phyloP scores from a whole-genome alignment of 139 green algal genomes.

The Nannochloris sp. region DNA sequence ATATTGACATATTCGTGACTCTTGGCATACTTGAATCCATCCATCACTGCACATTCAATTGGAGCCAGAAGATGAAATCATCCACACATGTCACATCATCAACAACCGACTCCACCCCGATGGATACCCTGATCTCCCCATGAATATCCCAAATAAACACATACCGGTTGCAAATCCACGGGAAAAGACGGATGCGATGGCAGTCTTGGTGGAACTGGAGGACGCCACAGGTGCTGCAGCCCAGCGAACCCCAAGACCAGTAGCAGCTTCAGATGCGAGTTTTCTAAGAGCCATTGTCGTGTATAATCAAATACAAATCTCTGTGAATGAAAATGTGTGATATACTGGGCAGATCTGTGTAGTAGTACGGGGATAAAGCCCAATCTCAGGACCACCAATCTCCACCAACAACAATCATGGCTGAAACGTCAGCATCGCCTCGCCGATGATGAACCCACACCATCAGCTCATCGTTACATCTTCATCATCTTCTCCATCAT shows the following conservation, averaged over 20 bases:
- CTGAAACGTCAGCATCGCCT: too few relatives aligned
- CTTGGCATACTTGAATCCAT: slow-evolving; percentile 62
- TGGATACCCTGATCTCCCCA: neutral
- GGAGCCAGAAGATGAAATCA: neutral
- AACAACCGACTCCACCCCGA: neutral
- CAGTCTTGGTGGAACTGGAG: neutral
- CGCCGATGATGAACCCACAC: too few relatives aligned
- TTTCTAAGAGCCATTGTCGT: slow-evolving; percentile 22
- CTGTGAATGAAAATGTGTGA: neutral
- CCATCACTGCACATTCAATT: slow-evolving; percentile 37
- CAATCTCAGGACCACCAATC: too few relatives aligned
- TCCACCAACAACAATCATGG: too few relatives aligned
- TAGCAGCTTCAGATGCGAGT: slow-evolving; percentile 17
- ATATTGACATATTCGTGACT: slow-evolving; percentile 86
- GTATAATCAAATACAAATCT: slow-evolving; percentile 3
- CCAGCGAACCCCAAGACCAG: slow-evolving; percentile 16
- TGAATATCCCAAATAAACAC: neutral
- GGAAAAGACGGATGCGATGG: neutral
- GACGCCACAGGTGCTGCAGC: neutral
- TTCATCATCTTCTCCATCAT: too few relatives aligned
- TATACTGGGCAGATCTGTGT: too few relatives aligned
- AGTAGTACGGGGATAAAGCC: too few relatives aligned
- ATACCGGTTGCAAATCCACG: slow-evolving; percentile 27
- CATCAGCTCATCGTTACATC: too few relatives aligned
- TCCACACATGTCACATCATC: neutral